Percentiles rank a stretch among this genome's conserved stretches.
phyloP scores from a whole-genome alignment of 1,284 basidiomycete species.

The Cerioporus squamosus region DNA sequence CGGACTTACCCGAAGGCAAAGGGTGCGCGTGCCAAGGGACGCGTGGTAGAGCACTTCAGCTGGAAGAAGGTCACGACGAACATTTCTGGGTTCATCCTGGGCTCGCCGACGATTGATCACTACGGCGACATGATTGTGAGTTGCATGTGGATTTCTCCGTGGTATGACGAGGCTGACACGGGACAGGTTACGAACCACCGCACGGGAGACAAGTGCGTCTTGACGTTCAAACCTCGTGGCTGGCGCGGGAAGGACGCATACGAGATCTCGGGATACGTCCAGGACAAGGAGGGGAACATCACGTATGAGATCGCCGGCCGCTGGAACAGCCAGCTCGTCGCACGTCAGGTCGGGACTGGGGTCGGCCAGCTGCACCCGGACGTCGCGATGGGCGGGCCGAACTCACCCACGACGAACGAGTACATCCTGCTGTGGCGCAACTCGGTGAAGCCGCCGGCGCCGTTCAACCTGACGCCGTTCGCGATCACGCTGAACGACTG shows the following conservation, averaged over 20 bases:
- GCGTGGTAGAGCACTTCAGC: slow-evolving; percentile 82
- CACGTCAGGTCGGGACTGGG: slow-evolving; percentile 72
- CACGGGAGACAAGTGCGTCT: slow-evolving; percentile 86
- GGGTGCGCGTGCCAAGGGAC: slow-evolving; percentile 44
- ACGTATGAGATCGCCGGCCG: slow-evolving; percentile 93
- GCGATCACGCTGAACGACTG: slow-evolving; percentile 92
- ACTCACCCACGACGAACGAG: slow-evolving; percentile 58
- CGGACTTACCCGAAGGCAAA: slow-evolving; percentile 60
- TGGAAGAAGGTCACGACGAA: slow-evolving; percentile 98
- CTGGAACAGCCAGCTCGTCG: slow-evolving; percentile 96
- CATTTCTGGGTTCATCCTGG: slow-evolving; percentile 93
- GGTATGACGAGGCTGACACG: background rate
- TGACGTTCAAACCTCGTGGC: slow-evolving; percentile 96
- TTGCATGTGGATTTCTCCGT: slow-evolving; percentile 22
- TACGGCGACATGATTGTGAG: slow-evolving; percentile 93
- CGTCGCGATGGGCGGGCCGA: slow-evolving; percentile 50
- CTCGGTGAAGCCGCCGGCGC: slow-evolving; percentile 81
- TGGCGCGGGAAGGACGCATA: slow-evolving; percentile 93
- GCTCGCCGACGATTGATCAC: slow-evolving; percentile 94
- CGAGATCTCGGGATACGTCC: slow-evolving; percentile 90
- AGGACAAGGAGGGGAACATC: slow-evolving; percentile 66
- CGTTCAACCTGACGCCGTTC: slow-evolving; percentile 96
- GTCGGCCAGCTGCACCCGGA: slow-evolving; percentile 79
- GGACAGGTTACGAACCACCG: slow-evolving; percentile 86
- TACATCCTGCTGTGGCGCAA: slow-evolving; percentile 93